phyloP scores from a whole-genome alignment of 2,329 filamentous ascomycete genomes.

The Cryphonectria carpinicola region DNA sequence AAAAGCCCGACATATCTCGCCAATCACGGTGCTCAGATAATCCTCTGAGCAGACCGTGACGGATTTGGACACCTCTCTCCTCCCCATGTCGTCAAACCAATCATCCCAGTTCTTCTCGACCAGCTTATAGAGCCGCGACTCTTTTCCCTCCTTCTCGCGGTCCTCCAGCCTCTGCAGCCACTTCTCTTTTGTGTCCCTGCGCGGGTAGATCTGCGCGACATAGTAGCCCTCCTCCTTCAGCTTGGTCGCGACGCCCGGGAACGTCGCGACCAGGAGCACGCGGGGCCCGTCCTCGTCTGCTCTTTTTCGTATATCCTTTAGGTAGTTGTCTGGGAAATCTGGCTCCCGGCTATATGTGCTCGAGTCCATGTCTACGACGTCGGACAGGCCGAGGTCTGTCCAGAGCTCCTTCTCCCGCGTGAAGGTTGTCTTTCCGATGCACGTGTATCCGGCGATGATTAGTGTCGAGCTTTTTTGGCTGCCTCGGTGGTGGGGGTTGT shows the following conservation, averaged over 20 bases:
- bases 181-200: conserved; percentile 8
- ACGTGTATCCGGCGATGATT: conserved; percentile 21
- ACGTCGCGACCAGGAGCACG: conserved; percentile 20
- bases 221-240: conserved; percentile 21
- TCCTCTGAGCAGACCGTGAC: background rate
- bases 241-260: conserved; percentile 12
- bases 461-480: background rate
- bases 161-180: conserved; percentile 24
- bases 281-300: conserved; percentile 17
- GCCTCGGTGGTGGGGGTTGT: background rate
- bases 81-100: conserved; percentile 18
- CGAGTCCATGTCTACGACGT: conserved; percentile 22
- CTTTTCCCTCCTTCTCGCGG: conserved; percentile 16
- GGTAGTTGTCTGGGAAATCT: conserved; percentile 21
- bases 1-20: background rate
- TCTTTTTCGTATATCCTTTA: conserved; percentile 10
- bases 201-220: conserved; percentile 23
- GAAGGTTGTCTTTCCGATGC: conserved; percentile 23
- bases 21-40: conserved; percentile 22
- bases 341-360: conserved; percentile 18
- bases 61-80: conserved; percentile 5
- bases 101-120: conserved; percentile 17
- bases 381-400: background rate
- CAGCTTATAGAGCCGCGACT: conserved; percentile 21
- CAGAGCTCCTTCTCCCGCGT: too few species aligned